Evolutionary conservation across 352 stramenopile species (phyloP).

Genomic region (Phytopythium oedochilum): DNA sequence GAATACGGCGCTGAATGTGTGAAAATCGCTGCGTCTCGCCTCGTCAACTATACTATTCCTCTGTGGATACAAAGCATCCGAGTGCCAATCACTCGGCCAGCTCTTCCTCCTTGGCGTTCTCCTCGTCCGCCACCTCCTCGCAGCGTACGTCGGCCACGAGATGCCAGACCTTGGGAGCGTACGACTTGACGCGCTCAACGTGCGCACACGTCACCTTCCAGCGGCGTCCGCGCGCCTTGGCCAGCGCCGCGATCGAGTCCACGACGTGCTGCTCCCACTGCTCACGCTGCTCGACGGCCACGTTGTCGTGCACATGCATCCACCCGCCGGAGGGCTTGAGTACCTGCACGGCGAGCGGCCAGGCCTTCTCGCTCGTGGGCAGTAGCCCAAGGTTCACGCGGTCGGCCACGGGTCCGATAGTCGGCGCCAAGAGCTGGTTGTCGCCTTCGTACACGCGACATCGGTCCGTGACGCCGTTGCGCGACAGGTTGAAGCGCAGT

Average conservation of each 20-base stretch:
- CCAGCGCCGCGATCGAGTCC: slow-evolving; percentile 41
- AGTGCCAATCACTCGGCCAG: neutral
- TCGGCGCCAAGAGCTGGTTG: slow-evolving; percentile 78
- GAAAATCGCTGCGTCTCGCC: too few species aligned
- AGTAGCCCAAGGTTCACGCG: slow-evolving; percentile 94
- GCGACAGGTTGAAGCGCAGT: slow-evolving; percentile 88
- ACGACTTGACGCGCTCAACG: slow-evolving; percentile 91
- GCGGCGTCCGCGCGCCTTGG: slow-evolving; percentile 31
- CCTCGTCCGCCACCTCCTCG: neutral
- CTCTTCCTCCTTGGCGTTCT: too few species aligned
- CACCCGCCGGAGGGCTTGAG: slow-evolving; percentile 87
- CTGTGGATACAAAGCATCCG: too few species aligned
- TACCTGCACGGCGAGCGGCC: slow-evolving; percentile 89
- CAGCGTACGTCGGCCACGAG: slow-evolving; percentile 84
- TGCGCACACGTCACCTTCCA: slow-evolving; percentile 83
- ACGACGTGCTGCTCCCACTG: slow-evolving; percentile 71
- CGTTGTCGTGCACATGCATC: slow-evolving; percentile 97
- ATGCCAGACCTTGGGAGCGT: slow-evolving; percentile 89
- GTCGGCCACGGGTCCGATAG: slow-evolving; percentile 81
- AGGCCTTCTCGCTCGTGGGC: slow-evolving; percentile 93
- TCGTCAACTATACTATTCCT: too few species aligned
- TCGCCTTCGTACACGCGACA: slow-evolving; percentile 87
- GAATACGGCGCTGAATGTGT: too few species aligned
- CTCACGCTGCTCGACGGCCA: slow-evolving; percentile 78
- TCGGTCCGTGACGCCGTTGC: slow-evolving; percentile 86